phyloP scores from a whole-genome alignment of 257 asterid genomes.

The Solanum gandarillasii region DNA sequence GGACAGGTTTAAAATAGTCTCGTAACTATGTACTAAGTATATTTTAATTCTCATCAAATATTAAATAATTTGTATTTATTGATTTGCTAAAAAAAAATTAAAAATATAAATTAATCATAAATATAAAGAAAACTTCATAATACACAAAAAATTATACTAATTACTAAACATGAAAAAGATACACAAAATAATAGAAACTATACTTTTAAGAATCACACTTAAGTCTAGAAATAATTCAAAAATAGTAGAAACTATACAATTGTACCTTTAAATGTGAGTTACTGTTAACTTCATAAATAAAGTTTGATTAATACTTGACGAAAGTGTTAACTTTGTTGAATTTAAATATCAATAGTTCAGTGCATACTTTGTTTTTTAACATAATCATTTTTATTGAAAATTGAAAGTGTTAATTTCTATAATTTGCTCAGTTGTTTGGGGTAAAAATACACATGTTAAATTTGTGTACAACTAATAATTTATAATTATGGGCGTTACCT shows the following conservation, averaged over 20 bases:
- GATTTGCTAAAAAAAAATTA: not conserved
- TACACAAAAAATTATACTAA: not conserved
- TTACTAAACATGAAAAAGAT: too few relatives aligned
- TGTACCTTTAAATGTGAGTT: not conserved
- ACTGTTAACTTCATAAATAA: too few relatives aligned
- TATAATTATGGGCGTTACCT: not conserved
- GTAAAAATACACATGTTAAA: too few relatives aligned
- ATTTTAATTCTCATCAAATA: not conserved
- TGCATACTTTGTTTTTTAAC: not conserved
- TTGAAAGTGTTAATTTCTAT: too few relatives aligned
- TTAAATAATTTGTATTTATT: not conserved
- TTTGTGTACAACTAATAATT: not conserved
- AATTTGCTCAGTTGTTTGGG: not conserved
- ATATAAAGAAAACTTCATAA: not conserved
- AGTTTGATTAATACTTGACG: not conserved
- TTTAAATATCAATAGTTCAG: not conserved
- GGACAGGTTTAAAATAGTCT: not conserved
- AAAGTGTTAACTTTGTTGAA: too few relatives aligned
- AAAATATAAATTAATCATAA: too few relatives aligned
- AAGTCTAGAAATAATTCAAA: not conserved
- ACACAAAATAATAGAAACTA: too few relatives aligned
- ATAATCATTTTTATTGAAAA: too few relatives aligned
- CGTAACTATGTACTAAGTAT: too few relatives aligned
- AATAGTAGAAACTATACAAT: not conserved
- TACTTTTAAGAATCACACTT: too few relatives aligned